Evolutionary conservation across 177 flowering plant species (phyloP), one percentile per base, ranked within the genome.

Genomic region (Tripterygium wilfordii): DNA sequence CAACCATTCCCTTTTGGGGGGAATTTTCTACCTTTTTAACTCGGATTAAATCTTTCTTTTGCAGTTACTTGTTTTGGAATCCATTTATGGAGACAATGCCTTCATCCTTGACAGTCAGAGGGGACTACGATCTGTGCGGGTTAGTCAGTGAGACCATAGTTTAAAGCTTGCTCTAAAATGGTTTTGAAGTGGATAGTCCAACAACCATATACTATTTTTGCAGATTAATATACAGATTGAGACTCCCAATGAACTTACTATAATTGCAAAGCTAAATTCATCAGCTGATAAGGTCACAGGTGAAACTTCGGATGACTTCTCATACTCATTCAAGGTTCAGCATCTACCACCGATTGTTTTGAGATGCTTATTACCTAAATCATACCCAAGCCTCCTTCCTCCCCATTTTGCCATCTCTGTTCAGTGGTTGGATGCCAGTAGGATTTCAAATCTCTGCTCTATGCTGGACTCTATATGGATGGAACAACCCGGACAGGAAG

Each of bases 11-110:
- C 4, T 35, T 35, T 3, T 5, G 4, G 14, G 7, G 5, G 38
- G 38, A n/a, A 28, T 10, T 29, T 13, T 19, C n/a, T 38, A 36
- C 1, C 29, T 1, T 21, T 29, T 41, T 56, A 18, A 40, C 10
- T 24, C 32, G 22, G 48, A 28, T 33, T 20, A 17, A 26, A 23
- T 49, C 20, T 33, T 61, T 28, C 49, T 26, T 40, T 61, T 68
- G 60, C 82, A 91, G 96, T 61, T 85, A 57, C 71, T 88, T 49
- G 98, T 72, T 29, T 26, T 88, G 80, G 78, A 83, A 56, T 80
- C 89, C 25, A 91, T 91, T 44, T 91, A 77, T 47, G 96, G 86
- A 48, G 86, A 81, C 10, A 74, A 70, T 53, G 44, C 69, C 7
- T 27, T 60, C 23, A 42, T 67, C 55, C 75, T 78, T 55, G 67